Conservation (phyloP, 805 yeast species). For the Priceomyces melissophilus region DNA sequence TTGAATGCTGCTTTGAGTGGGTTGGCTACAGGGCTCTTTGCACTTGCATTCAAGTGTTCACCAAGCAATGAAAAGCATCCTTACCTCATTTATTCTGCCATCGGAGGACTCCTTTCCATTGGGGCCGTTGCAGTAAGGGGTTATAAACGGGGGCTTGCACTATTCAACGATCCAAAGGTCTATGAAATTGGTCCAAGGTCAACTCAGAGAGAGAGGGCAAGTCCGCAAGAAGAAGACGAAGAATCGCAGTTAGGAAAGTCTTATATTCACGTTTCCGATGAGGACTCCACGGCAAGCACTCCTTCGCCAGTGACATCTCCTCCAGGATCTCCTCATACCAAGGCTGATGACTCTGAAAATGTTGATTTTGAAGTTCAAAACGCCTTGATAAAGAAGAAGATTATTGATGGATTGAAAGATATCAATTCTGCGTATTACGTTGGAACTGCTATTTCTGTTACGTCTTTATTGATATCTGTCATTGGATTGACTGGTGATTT, state of each 20-base stretch:
- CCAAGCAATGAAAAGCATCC: conserved; percentile 64
- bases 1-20: conserved; percentile 38
- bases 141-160: conserved; percentile 13
- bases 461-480: conserved; percentile 46
- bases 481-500: conserved; percentile 60
- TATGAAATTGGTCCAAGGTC: neutral
- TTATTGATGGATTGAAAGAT: conserved; percentile 24
- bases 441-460: conserved; percentile 41
- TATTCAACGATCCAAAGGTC: conserved; percentile 7
- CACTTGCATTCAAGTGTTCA: conserved; percentile 54
- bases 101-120: conserved; percentile 48
- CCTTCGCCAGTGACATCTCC: conserved; percentile 27
- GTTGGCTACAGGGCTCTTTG: conserved; percentile 49
- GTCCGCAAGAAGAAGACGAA: conserved; percentile 14
- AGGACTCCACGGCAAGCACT: conserved; percentile 24
- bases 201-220: neutral
- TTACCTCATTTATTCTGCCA: conserved; percentile 62
- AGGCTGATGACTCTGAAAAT: conserved; percentile 24
- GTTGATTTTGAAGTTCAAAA: conserved; percentile 42
- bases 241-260: conserved; percentile 34
- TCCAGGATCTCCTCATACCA: conserved; percentile 21
- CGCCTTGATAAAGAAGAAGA: conserved; percentile 36
- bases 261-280: conserved; percentile 42
- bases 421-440: conserved; percentile 36
- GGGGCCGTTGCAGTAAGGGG: conserved; percentile 16